A percentile compares a stretch with the other conserved stretches of the same genome.
These are phyloP conservation scores for Eutrema yunnanense DNA, from an alignment of 345 rosid genomes.

Conservation along the genomic window DNA sequence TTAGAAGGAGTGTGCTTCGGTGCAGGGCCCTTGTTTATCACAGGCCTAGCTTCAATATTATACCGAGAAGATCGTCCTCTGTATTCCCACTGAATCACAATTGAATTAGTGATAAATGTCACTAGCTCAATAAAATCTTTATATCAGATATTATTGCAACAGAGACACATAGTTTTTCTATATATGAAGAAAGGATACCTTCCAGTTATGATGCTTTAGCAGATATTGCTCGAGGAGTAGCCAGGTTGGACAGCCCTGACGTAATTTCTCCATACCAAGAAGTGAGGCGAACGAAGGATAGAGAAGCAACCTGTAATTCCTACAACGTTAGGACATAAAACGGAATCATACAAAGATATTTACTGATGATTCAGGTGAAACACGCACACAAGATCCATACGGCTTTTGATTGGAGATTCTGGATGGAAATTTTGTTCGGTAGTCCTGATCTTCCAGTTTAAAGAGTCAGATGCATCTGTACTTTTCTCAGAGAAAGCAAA, in stretches of 20 bases:
- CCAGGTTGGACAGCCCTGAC: constrained; percentile 92
- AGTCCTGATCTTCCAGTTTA: constrained; percentile 42
- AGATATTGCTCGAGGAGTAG: constrained; percentile 94
- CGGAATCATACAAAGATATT: neutral
- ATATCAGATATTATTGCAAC: constrained; percentile 1
- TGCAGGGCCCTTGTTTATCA: constrained; percentile 36
- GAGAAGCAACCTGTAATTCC: constrained; percentile 63
- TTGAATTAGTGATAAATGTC: constrained; percentile 30
- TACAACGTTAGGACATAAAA: constrained; percentile 18
- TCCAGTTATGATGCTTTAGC: constrained; percentile 78
- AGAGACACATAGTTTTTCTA: neutral
- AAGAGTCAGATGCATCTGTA: constrained; percentile 40
- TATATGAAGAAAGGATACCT: constrained; percentile 41
- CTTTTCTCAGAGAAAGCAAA: constrained; percentile 87
- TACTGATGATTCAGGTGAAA: constrained; percentile 13
- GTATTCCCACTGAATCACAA: constrained; percentile 83
- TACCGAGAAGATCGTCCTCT: constrained; percentile 62
- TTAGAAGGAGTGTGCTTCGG: constrained; percentile 61
- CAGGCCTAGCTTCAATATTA: constrained; percentile 46
- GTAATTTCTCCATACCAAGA: constrained; percentile 92
- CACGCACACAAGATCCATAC: constrained; percentile 92
- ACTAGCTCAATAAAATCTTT: neutral
- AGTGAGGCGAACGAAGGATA: constrained; percentile 88
- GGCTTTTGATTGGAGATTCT: constrained; percentile 67
- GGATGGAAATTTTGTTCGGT: constrained; percentile 37